These are phyloP conservation scores for Pseudotsuga menziesii DNA, from an alignment of 75 land plant genomes.

Conservation along the genomic window DNA sequence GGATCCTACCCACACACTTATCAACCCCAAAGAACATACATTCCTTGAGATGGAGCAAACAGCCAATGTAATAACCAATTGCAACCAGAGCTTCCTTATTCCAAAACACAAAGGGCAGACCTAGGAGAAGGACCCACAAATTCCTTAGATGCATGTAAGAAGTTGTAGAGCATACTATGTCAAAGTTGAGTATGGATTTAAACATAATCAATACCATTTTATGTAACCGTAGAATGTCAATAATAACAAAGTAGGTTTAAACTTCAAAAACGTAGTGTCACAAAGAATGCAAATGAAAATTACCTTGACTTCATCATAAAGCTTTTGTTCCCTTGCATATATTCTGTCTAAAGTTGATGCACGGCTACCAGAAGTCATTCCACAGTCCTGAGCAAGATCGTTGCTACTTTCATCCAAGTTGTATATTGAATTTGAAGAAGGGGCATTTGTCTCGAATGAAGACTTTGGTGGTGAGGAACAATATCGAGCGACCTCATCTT, in stretches of 20 bases:
- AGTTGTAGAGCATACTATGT: not conserved
- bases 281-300: not conserved
- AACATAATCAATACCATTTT: not conserved
- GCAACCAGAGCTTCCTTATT: too few species aligned
- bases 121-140: too few species aligned
- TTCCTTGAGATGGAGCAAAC: too few species aligned
- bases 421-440: slow-evolving; percentile 37
- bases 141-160: not conserved
- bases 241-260: not conserved
- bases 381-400: slow-evolving; percentile 47
- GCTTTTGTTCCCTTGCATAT: slow-evolving; percentile 81
- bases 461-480: slow-evolving; percentile 59
- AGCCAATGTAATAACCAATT: too few species aligned
- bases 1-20: too few species aligned
- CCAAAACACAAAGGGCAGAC: too few species aligned
- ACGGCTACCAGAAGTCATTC: slow-evolving; percentile 55
- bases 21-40: too few species aligned
- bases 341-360: slow-evolving; percentile 64
- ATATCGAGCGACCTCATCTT: slow-evolving; percentile 13
- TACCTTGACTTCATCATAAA: slow-evolving; percentile 84
- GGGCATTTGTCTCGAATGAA: slow-evolving; percentile 24
- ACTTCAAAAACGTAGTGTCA: not conserved
- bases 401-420: slow-evolving; percentile 44
- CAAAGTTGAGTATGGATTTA: not conserved
- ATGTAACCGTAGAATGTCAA: not conserved